Evolutionary conservation across 164 flowering plant species (phyloP).

Genomic region (Berberis vulgaris): DNA sequence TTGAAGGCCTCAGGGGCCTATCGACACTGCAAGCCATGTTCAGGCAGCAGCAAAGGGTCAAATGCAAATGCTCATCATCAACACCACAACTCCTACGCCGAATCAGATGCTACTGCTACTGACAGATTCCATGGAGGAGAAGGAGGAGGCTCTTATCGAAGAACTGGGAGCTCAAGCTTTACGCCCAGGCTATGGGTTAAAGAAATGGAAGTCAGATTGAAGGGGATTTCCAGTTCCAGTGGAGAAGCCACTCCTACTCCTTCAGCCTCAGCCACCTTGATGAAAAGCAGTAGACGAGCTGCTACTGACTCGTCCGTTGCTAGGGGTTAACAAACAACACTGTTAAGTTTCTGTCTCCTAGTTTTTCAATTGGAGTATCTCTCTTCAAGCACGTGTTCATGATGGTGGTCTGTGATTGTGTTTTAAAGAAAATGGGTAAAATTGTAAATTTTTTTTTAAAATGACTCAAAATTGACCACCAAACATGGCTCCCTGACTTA

Average conservation of each 20-base stretch:
- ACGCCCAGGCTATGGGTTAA: slow-evolving; percentile 70
- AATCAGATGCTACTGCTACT: slow-evolving; percentile 58
- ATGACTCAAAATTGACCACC: too few species aligned
- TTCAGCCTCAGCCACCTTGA: not conserved
- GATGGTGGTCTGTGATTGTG: too few species aligned
- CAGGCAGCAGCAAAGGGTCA: slow-evolving; percentile 23
- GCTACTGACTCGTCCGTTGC: slow-evolving; percentile 18
- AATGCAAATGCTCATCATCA: slow-evolving; percentile 1
- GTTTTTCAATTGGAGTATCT: too few species aligned
- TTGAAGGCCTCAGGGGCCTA: slow-evolving; percentile 89
- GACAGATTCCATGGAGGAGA: slow-evolving; percentile 38
- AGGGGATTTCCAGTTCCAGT: slow-evolving; percentile 49
- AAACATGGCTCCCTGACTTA: too few species aligned
- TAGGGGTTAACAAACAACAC: too few species aligned
- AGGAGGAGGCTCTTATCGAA: slow-evolving; percentile 30
- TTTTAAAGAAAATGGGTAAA: too few species aligned
- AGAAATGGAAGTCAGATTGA: slow-evolving; percentile 56
- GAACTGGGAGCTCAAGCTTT: slow-evolving; percentile 56
- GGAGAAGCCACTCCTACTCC: slow-evolving; percentile 81
- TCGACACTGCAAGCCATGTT: slow-evolving; percentile 81
- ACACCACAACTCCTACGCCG: slow-evolving; percentile 22
- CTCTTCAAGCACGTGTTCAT: too few species aligned
- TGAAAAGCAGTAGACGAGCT: slow-evolving; percentile 1
- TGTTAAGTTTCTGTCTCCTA: too few species aligned
- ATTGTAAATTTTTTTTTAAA: too few species aligned